Evolutionary conservation across 345 rosid species (phyloP), one percentile per base, ranked within the genome.

Genomic region (Atalantia buxifolia): DNA sequence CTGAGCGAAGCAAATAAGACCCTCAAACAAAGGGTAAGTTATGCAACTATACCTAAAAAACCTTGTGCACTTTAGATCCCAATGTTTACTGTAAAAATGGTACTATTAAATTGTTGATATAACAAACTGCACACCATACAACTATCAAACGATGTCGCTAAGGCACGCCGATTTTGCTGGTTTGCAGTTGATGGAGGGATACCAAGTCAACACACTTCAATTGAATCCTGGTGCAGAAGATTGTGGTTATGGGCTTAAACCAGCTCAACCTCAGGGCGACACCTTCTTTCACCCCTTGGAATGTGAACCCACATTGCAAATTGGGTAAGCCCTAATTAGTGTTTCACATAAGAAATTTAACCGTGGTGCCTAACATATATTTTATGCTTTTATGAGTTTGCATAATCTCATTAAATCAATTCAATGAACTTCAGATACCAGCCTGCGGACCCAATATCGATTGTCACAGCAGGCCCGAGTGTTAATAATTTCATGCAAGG

Each of bases 241-340:
- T 33, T 78, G 90, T 3, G 97, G 83, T 18, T 92, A 88, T 65
- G 89, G 84, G 28, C 81, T 90, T 53, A 92, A 89, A 70, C 85
- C 76, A 66, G 84, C 77, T 78, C 94, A 87, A 31, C 82, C 85
- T 25, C 90, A 90, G 45, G 88, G 90, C 28, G 92, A 91, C 48
- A 87, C 83, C 74, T 95, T 95, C 86, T 95, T 89, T 35, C 98
- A 95, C 76, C 94, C 92, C 22, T 76, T 93, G 86, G 95, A 91
- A 18, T 93, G 94, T 72, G 97, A 93, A 76, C 98, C 99, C 35
- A 92, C 96, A 28, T 81, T 93, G 78, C 98, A 95, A 72, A 93
- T 93, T 22, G 96, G 99, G 99, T 95, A 92, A 28, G 80, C 9
- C 38, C 74, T 33, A n/a, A 22, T 45, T 45, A 57, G 19, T 28